Evolutionary conservation across 305 asterid genomes (phyloP), one percentile per base, ranked within the genome.

Genomic region (Plantago lanceolata): DNA sequence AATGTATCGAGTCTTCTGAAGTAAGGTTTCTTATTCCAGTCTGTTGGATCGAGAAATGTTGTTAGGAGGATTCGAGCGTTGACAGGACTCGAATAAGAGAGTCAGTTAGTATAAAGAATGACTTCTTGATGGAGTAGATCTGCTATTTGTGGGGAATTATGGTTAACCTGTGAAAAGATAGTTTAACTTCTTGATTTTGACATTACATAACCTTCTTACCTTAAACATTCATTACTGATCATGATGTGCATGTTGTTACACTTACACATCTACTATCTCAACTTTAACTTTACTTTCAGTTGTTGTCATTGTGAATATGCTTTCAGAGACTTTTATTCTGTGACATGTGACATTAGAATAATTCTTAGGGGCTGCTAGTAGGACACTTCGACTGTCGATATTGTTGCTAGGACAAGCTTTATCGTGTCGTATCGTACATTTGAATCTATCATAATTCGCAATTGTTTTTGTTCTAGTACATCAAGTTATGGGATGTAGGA

Each of bases 71-170:
- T 11, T 40, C 47, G 47, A 40, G 47, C 16, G 12, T 40, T 40
- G 2, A 40, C 45, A 37, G 45, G 45, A 8, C 14, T 40, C 47
- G 47, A 40, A 71, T 65, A 44, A 69, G 64, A 45, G 56, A 24
- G 7, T n/a, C n/a, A n/a, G n/a, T n/a, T n/a, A n/a, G n/a, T n/a
- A n/a, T n/a, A n/a, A n/a, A n/a, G 13, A 54, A 31, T 59, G 56
- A 49, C 66, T 47, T 59, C 65, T 69, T 66, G 19, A 47, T 66
- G 72, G 17, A 51, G 33, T 45, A 18, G 40, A 26, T 57, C 58
- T 40, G 33, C 20, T 55, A 20, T 55, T 33, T 69, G 17, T 19
- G 61, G 24, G 8, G 24, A 11, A 26, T 8, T 51, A 2, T 54
- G 8, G 11, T 29, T 56, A 40, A 40, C 47, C 47, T 40, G 47